A percentile compares a stretch with the other conserved stretches of the same genome.
phyloP scores from a whole-genome alignment of 1,284 basidiomycete genomes.

The Melampsora americana region DNA sequence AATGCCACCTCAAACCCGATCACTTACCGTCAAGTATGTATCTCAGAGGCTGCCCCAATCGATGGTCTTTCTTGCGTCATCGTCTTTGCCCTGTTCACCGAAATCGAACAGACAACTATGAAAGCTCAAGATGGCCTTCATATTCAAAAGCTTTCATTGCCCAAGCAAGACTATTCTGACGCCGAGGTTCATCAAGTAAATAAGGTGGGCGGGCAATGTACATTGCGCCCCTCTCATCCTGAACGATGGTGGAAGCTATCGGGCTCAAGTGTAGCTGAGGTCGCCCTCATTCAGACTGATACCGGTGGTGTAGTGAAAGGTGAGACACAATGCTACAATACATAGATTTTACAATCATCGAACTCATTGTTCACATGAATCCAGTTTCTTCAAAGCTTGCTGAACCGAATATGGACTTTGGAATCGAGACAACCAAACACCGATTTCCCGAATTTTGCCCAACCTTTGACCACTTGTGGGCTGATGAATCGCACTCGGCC shows the following conservation, averaged over 20 bases:
- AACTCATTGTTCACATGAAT: background rate
- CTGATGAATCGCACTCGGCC: constrained; percentile 51
- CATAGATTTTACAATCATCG: background rate
- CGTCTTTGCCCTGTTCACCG: background rate
- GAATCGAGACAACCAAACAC: constrained; percentile 51
- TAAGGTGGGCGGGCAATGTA: too few relatives aligned
- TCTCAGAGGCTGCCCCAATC: background rate
- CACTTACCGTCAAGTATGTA: constrained; percentile 10
- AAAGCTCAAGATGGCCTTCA: background rate
- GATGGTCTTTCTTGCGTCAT: background rate
- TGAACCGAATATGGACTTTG: constrained; percentile 45
- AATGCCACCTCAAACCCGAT: background rate
- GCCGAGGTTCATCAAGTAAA: too few relatives aligned
- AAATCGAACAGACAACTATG: background rate
- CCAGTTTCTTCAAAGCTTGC: constrained; percentile 44
- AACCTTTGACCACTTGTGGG: constrained; percentile 54
- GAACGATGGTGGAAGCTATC: constrained; percentile 3
- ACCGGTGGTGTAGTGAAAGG: background rate
- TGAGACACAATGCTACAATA: background rate
- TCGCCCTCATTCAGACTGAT: constrained; percentile 5
- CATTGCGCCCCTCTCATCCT: background rate
- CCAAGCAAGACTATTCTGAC: too few relatives aligned
- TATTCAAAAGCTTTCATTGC: background rate
- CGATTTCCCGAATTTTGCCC: constrained; percentile 64
- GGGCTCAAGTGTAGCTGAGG: background rate